Conservation (phyloP, 305 asterid species). For the Fraxinus xanthoxyloides region DNA sequence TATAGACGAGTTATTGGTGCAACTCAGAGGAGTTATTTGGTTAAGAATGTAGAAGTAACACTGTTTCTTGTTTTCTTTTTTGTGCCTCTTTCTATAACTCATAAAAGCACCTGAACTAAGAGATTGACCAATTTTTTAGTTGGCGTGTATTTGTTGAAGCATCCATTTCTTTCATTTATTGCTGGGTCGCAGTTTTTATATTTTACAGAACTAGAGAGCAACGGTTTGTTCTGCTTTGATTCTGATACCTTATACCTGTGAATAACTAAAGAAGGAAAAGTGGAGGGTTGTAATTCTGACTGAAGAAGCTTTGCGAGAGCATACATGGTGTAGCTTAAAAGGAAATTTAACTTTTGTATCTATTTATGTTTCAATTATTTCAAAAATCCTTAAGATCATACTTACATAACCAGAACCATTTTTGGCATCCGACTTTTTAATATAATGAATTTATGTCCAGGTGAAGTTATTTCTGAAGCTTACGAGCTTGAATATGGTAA, state of each 20-base stretch:
- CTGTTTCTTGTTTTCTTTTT: not conserved
- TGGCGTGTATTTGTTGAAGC: not conserved
- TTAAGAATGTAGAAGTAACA: not conserved
- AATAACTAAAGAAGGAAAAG: not conserved
- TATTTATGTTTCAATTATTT: not conserved
- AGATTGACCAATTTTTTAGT: not conserved
- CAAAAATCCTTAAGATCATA: not conserved
- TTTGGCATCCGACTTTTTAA: not conserved
- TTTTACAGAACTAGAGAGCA: not conserved
- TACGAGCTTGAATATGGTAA: slow-evolving; percentile 80
- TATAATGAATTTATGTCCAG: slow-evolving; percentile 32
- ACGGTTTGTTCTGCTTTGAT: not conserved
- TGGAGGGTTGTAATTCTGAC: not conserved
- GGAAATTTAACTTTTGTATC: not conserved
- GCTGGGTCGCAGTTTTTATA: not conserved
- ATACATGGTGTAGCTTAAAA: not conserved
- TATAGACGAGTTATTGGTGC: not conserved
- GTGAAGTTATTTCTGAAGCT: slow-evolving; percentile 63
- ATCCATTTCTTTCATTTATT: not conserved
- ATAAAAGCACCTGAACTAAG: not conserved
- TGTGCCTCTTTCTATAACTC: not conserved
- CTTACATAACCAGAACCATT: not conserved
- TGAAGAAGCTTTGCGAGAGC: not conserved
- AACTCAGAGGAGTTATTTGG: not conserved
- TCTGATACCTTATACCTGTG: not conserved